Base-by-base conservation (phyloP, 2,329 filamentous ascomycete species). In the Hyphodiscus sp. region DNA sequence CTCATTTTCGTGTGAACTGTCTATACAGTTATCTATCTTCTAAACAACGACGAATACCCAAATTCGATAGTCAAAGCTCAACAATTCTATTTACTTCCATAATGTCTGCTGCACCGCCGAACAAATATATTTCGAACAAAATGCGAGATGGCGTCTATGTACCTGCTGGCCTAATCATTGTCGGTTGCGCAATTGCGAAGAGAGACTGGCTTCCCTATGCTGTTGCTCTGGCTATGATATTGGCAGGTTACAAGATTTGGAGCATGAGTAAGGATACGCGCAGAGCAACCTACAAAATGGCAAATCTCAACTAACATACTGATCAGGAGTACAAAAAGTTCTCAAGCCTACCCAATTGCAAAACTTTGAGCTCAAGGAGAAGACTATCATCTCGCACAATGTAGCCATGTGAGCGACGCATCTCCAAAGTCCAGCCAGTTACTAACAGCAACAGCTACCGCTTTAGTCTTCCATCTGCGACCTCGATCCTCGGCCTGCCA, bases 371-470 rank as follows among this genome's bases (percentile, higher is more conserved):
- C 85, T 99, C 64, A 86, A 87, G 72, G 89, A 97, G 73, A 97
- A 96, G 82, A 97, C 86, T 15, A 81, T 95, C 61, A 86, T 97
- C 67, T 96, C 92, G 30, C 94, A 97, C 82, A 99, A 99, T 78
- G 92, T 95, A 56, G 91, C 92, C 72, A 96, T 99, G 87, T 91
- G 74, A 68, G 73, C 57, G 30, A 45, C 44, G 41, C 48, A 45
- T 20, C 43, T 6, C 29, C 33, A 30, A 53, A 50, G 20, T 19
- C 29, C 58, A 53, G 20, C 13, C 41, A 53, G 6, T 49, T 49
- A 26, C 57, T 64, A 55, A 61, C 50, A 41, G 42, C n/a, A 44
- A 51, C 57, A 90, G 86, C 76, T 99, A 97, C 79, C 91, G 94
- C 68, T 96, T 97, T 76, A 80, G 81, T 61, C 88, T 99, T 42